A percentile compares a stretch with the other conserved stretches of the same genome.
Conservation (phyloP, 345 rosid species). For the Orychophragmus violaceus region DNA sequence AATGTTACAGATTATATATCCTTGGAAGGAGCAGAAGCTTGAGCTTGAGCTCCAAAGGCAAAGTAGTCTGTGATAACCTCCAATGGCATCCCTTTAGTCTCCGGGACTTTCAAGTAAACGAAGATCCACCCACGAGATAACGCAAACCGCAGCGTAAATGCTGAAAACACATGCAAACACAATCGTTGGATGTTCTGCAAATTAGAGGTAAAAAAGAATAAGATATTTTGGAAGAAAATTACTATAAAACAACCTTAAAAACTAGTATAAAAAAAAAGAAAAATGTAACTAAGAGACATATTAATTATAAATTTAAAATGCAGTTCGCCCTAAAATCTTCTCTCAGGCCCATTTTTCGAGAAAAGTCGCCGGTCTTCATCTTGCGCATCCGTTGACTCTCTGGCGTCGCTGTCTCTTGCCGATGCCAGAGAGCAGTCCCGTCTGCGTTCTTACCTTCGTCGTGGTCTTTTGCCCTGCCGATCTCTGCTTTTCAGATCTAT, state of each 20-base stretch:
- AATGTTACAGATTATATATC: constrained; percentile 13
- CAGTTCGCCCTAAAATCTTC: too few species aligned
- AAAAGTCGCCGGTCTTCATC: too few species aligned
- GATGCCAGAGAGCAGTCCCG: too few species aligned
- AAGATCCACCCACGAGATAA: constrained; percentile 67
- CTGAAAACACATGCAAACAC: constrained; percentile 36
- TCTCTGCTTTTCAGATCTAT: too few species aligned
- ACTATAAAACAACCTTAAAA: neutral
- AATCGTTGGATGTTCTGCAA: neutral
- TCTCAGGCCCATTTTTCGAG: too few species aligned
- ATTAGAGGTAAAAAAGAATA: neutral
- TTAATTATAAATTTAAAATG: too few species aligned
- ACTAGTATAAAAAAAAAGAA: neutral
- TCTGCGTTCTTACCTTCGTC: too few species aligned
- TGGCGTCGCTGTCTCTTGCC: too few species aligned
- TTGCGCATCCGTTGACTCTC: too few species aligned
- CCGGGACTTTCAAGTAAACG: constrained; percentile 89
- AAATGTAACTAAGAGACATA: constrained; percentile 21
- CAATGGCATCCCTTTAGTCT: constrained; percentile 97
- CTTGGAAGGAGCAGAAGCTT: constrained; percentile 24
- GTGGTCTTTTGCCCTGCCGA: too few species aligned
- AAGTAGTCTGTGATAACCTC: constrained; percentile 96
- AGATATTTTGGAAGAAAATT: neutral
- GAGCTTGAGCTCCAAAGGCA: constrained; percentile 60
- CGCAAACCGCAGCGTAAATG: constrained; percentile 69